Evolutionary conservation across 441 rosid species (phyloP).

Genomic region (Eruca vesicaria): DNA sequence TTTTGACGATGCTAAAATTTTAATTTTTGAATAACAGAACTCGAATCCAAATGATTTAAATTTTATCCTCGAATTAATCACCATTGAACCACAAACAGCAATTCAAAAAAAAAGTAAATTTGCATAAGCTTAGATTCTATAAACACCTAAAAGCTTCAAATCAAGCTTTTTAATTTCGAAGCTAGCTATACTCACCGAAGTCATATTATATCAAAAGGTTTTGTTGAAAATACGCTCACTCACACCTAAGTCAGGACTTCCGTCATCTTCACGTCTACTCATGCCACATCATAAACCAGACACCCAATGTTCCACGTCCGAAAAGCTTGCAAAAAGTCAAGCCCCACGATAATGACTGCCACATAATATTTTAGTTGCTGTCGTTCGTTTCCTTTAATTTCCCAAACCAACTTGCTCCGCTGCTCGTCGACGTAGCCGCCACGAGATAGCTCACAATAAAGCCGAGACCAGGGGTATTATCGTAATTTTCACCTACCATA

Average conservation of each 20-base stretch:
- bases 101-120: too few species aligned
- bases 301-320: background rate
- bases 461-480: background rate
- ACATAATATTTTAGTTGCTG: background rate
- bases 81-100: too few species aligned
- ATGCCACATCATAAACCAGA: slow-evolving; percentile 8
- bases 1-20: too few species aligned
- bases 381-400: background rate
- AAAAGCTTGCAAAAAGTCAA: slow-evolving; percentile 27
- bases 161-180: background rate
- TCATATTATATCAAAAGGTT: background rate
- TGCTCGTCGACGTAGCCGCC: slow-evolving; percentile 27
- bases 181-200: background rate
- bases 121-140: background rate
- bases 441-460: background rate
- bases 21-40: too few species aligned
- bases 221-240: background rate
- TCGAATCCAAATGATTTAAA: too few species aligned
- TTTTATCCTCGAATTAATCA: too few species aligned
- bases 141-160: background rate
- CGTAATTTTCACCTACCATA: background rate
- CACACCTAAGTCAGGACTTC: background rate
- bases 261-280: slow-evolving; percentile 33
- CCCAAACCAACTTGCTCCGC: slow-evolving; percentile 9
- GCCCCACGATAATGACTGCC: slow-evolving; percentile 27